phyloP scores from a whole-genome alignment of 495 filamentous ascomycete species.

The Penicillium egyptiacum region DNA sequence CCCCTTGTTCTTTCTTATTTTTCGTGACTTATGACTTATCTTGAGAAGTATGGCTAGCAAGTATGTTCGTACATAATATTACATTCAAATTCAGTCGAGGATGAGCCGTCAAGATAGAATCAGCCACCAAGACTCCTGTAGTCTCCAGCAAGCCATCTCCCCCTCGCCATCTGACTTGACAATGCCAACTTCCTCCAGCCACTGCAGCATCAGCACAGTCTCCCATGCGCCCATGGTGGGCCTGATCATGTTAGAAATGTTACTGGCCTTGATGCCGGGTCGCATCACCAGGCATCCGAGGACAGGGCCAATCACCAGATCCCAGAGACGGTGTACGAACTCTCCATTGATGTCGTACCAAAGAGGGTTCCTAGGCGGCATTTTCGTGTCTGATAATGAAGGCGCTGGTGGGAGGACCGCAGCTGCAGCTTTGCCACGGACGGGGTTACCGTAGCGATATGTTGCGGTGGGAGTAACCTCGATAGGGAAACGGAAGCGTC shows the following conservation, averaged over 20 bases:
- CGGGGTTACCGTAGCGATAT: slow-evolving; percentile 63
- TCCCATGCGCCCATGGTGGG: slow-evolving; percentile 69
- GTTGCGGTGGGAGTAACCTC: slow-evolving; percentile 52
- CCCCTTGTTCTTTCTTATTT: neutral
- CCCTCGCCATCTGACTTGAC: slow-evolving; percentile 29
- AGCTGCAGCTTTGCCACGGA: slow-evolving; percentile 28
- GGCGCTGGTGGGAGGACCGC: slow-evolving; percentile 25
- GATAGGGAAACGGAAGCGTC: slow-evolving; percentile 60
- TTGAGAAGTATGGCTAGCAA: neutral
- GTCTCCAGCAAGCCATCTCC: slow-evolving; percentile 43
- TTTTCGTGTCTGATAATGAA: neutral
- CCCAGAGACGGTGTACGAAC: slow-evolving; percentile 64
- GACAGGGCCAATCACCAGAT: slow-evolving; percentile 58
- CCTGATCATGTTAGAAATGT: slow-evolving; percentile 55
- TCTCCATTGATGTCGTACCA: slow-evolving; percentile 78
- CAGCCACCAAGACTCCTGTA: slow-evolving; percentile 74
- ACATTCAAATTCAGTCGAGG: neutral
- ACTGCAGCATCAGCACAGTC: slow-evolving; percentile 62
- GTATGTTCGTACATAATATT: neutral
- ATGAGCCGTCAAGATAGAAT: slow-evolving; percentile 16
- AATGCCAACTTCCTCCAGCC: slow-evolving; percentile 56
- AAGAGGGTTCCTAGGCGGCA: slow-evolving; percentile 57
- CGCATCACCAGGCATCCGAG: slow-evolving; percentile 58
- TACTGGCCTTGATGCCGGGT: slow-evolving; percentile 54
- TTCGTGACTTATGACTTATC: neutral